Evolutionary conservation across 495 filamentous ascomycete genomes (phyloP).

Genomic region (Lepraria neglecta): DNA sequence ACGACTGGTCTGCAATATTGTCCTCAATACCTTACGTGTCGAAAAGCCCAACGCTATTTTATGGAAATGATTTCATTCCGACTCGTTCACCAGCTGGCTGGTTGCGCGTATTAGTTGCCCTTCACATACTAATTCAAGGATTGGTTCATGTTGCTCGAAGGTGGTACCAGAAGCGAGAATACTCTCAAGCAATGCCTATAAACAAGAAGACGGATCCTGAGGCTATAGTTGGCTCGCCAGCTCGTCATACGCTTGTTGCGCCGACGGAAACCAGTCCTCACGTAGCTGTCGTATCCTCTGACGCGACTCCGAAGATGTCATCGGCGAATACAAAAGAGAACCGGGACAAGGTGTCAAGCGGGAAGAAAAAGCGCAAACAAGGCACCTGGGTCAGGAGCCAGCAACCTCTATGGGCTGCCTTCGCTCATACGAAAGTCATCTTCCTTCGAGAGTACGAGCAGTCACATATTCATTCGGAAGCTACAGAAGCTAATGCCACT

Average conservation of each 20-base stretch:
- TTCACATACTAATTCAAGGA: constrained; percentile 85
- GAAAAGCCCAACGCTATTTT: constrained; percentile 15
- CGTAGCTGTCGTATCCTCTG: constrained; percentile 42
- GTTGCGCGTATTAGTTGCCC: constrained; percentile 60
- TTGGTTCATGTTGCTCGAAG: constrained; percentile 49
- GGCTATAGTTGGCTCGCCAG: constrained; percentile 46
- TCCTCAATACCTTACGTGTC: constrained; percentile 27
- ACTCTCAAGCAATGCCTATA: constrained; percentile 37
- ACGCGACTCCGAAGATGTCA: constrained; percentile 47
- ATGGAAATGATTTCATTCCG: constrained; percentile 17
- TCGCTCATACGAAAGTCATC: constrained; percentile 90
- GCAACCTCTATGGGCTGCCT: constrained; percentile 90
- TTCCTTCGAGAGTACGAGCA: constrained; percentile 89
- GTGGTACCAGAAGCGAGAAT: constrained; percentile 46
- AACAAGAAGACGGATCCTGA: constrained; percentile 53
- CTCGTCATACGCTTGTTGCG: constrained; percentile 17
- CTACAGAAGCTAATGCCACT: constrained; percentile 64
- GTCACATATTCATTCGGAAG: constrained; percentile 69
- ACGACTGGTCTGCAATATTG: constrained; percentile 27
- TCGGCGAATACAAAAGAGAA: constrained; percentile 48
- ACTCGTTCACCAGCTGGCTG: constrained; percentile 38
- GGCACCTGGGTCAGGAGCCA: constrained; percentile 80
- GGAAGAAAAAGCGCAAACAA: constrained; percentile 82
- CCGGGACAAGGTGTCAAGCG: constrained; percentile 51
- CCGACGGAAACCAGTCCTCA: constrained; percentile 43